Evolutionary conservation across 169 alveolate species (phyloP), one percentile per base, ranked within the genome.

Genomic region (Plasmodium vivax): DNA sequence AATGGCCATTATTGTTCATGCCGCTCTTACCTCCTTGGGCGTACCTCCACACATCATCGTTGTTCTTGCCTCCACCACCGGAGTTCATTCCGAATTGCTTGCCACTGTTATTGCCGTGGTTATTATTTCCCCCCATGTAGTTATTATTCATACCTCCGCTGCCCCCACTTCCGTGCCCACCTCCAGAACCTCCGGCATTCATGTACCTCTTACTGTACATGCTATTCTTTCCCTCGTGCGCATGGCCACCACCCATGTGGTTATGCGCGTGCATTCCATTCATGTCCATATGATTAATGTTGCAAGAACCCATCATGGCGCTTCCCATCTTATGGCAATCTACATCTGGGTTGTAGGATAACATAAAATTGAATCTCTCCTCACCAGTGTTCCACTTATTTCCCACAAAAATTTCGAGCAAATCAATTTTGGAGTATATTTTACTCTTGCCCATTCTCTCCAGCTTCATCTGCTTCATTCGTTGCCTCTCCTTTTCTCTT

Each of bases 381-480:
- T 41, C 71, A 14, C 81, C 58, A 27, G 23, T 16, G 41, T 47
- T 73, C 92, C 93, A 84, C 47, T 90, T 54, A 80, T 83, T 56
- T 32, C 96, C 92, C 10, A 92, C 45, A 62, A 74, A 92, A 0
- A 83, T 92, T 82, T 92, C 95, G 27, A 84, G 36, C 56, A 84
- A 92, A 56, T 84, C 95, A 36, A 77, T 74, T 77, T 75, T 84
- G 1, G 92, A 82, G 47, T 41, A 84, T n/a, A 43, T 58, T 58
- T 92, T 84, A 27, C 84, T 75, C 45, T 56, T 51, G 19, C 47
- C 54, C 75, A 74, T 74, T 62, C 16, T 82, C 72, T 84, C 92
- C 6, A 80, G 30, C 75, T 92, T 84, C 47, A 68, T 68, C 14
- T 68, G 77, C 27, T 68, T 68, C 62, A 51, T 23, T 68, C 32